Base-by-base conservation (phyloP, 2,329 filamentous ascomycete species). In the Chalara sp. region DNA sequence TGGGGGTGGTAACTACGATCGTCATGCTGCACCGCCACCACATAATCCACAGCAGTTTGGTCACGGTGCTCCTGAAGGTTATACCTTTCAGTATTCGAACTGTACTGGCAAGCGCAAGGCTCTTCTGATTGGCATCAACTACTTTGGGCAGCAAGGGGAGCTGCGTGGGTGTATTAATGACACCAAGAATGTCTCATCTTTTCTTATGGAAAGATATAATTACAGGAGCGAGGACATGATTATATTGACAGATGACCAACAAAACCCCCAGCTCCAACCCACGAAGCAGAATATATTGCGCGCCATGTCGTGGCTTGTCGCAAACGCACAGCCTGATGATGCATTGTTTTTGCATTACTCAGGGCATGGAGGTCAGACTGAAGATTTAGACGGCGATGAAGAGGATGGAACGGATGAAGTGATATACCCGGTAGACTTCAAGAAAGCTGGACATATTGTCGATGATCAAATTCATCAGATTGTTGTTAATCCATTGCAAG, bases 251-350 rank as follows among this genome's bases (percentile, higher is more conserved):
- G 92, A 97, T 66, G 92, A 97, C 67, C 90, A 96, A 72, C 89
- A 95, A 67, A 95, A 96, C 62, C 88, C 89, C 28, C 95, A 96
- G 87, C 95, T 89, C 69, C 89, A 96, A 71, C 92, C 92, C 11
- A 96, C 89, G 5, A 96, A 96, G 69, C 86, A 89, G 58, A 97
- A 97, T 65, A 95, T 97, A 49, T 70, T 96, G 35, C 81, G 92
- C 49, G 92, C 92, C n/a, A 96, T 96, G 92, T 89, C 96, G 66
- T 97, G 92, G 92, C 74, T 97, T 12, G 89, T 96, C 51, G 95
- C 95, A 71, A 91, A 95, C 63, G 91, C 91, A 2, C 80, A 81
- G 53, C 87, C 90, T 0, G 95, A 96, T 66, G 92, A 97, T 67
- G 95, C 91, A 6, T 77, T 97, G 5, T 96, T 97, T 72, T 96